Conservation (phyloP, 2,329 filamentous ascomycete species). For the Phaeomoniella chlamydospora region DNA sequence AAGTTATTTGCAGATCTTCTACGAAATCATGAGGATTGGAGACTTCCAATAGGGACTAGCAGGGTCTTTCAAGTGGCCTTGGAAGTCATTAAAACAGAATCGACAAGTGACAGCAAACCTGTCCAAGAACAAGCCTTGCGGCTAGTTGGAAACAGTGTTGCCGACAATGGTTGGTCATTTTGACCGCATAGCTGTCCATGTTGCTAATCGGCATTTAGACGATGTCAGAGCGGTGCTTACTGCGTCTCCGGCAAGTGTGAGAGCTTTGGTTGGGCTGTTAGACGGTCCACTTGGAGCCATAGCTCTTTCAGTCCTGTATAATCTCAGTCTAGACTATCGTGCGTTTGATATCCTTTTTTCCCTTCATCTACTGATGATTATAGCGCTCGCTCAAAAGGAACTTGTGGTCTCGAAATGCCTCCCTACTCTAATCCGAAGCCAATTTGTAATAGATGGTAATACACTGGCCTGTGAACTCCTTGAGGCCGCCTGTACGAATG, state of each 20-base stretch:
- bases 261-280: background rate
- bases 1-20: conserved; percentile 1
- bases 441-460: background rate
- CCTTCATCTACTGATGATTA: no score
- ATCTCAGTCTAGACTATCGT: background rate
- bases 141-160: conserved; percentile 29
- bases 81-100: conserved; percentile 16
- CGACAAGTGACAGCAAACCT: conserved; percentile 13
- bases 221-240: background rate
- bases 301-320: background rate
- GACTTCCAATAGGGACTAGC: conserved; percentile 69
- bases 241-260: background rate
- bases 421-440: background rate
- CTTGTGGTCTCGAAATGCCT: background rate
- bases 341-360: no score
- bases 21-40: conserved; percentile 5
- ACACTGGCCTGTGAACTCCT: background rate
- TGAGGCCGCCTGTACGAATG: background rate
- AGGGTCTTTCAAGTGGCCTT: conserved; percentile 31
- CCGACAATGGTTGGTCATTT: conserved; percentile 20
- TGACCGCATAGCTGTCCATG: no score
- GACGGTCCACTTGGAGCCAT: background rate
- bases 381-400: background rate
- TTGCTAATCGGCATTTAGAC: no score
- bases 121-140: conserved; percentile 25